Base-by-base conservation (phyloP, 2,329 filamentous ascomycete species). In the Aspergillus sp. region DNA sequence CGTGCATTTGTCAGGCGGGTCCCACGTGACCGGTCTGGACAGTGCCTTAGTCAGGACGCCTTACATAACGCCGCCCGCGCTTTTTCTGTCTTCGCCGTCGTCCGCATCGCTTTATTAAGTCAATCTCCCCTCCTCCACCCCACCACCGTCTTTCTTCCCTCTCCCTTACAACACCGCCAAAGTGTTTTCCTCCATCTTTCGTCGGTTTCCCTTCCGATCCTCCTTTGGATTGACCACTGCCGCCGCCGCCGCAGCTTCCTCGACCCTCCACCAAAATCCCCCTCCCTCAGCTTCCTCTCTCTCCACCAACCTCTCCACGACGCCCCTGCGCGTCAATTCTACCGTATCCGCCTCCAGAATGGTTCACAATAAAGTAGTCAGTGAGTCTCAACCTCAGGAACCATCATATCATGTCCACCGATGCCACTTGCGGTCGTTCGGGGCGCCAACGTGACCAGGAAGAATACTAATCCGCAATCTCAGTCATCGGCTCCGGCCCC, bases 301-400 rank as follows among this genome's bases (percentile, higher is more conserved):
- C 49, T 66, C 71, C 20, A 66, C 67, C 52, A 29, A 29, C 7
- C 56, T 65, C 42, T 54, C 71, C 47, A 64, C 69, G 65, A 68
- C 71, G 63, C 67, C 71, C 52, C 67, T 71, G 63, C 72, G 71
- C 65, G 67, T 71, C 70, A 72, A 70, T 66, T 65, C 65, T 52
- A 29, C 25, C 25, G 25, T 29, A 10, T 17, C 34, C 16, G 69
- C 67, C 57, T 62, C 70, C 63, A 73, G 80, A 69, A 91, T 82
- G 70, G 96, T 96, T 88, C 94, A 97, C 76, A 89, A 84, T 78
- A 94, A 93, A 76, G 87, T 97, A 67, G 89, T 97, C 70, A 91
- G 87, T 89, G 81, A 71, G 86, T 88, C 19, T 42, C 40, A 14
- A 34, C 38, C 20, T 2, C 16, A 3, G 2, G 14, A 38, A 11